Conservation (phyloP, 768 basidiomycete genomes). For the Lyophyllum shimeji region DNA sequence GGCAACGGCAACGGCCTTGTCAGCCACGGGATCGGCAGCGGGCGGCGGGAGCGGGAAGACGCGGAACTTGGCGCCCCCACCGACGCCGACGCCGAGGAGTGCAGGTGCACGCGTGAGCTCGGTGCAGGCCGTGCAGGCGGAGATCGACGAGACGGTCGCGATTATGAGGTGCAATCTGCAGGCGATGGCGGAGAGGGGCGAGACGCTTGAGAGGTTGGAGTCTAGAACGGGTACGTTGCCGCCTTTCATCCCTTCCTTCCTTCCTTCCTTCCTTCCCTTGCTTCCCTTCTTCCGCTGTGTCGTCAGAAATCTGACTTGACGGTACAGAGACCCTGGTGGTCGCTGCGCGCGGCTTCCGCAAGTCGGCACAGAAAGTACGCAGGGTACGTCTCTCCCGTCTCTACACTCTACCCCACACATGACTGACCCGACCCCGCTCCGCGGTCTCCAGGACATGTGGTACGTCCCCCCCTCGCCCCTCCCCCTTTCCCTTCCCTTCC, state of each 20-base stretch:
- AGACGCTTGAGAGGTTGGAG: slow-evolving; percentile 85
- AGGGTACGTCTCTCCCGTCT: slow-evolving; percentile 60
- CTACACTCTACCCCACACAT: not conserved
- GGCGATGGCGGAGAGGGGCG: slow-evolving; percentile 90
- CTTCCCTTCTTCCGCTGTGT: too few species aligned
- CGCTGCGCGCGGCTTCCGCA: slow-evolving; percentile 94
- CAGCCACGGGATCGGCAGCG: too few species aligned
- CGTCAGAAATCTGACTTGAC: not conserved
- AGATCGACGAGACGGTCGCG: slow-evolving; percentile 93
- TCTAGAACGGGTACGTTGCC: slow-evolving; percentile 88
- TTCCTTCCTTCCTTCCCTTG: not conserved
- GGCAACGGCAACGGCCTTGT: not conserved
- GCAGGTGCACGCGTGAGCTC: slow-evolving; percentile 5
- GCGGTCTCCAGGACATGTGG: slow-evolving; percentile 74
- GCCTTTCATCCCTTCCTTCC: slow-evolving; percentile 10
- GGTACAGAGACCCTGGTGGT: slow-evolving; percentile 85
- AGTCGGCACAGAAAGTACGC: slow-evolving; percentile 92
- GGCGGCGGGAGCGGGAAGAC: too few species aligned
- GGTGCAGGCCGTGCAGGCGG: slow-evolving; percentile 77
- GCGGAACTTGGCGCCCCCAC: too few species aligned
- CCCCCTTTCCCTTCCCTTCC: too few species aligned
- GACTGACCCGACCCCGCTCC: not conserved
- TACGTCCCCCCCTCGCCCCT: slow-evolving; percentile 38
- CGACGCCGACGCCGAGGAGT: not conserved
- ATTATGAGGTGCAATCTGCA: slow-evolving; percentile 97